Percentiles rank a stretch among this genome's conserved stretches.
phyloP scores from a whole-genome alignment of 2,329 filamentous ascomycete species.

The Penicillium digitatum region DNA sequence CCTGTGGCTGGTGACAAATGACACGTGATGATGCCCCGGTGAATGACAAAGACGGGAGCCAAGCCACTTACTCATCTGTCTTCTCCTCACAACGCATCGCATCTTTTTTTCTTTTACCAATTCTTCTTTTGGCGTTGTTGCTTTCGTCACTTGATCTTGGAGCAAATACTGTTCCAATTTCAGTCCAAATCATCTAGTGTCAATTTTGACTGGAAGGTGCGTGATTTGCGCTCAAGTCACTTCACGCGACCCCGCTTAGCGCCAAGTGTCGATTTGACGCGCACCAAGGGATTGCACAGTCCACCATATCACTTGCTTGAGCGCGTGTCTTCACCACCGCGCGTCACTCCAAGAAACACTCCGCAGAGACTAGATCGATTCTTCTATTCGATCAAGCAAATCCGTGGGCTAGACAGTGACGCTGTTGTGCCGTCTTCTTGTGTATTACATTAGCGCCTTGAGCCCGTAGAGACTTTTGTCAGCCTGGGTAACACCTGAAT shows the following conservation, averaged over 20 bases:
- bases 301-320: slow-evolving; percentile 13
- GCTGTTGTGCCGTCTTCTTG: slow-evolving; percentile 33
- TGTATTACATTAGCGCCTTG: slow-evolving; percentile 42
- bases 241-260: slow-evolving; percentile 32
- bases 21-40: not conserved
- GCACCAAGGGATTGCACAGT: slow-evolving; percentile 26
- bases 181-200: not conserved
- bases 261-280: slow-evolving; percentile 25
- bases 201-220: not conserved
- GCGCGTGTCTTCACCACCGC: slow-evolving; percentile 17
- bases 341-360: slow-evolving; percentile 9
- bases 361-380: slow-evolving; percentile 23
- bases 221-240: not conserved
- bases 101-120: not conserved
- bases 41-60: slow-evolving; percentile 7
- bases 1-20: slow-evolving; percentile 6
- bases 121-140: not conserved
- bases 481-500: slow-evolving; percentile 26
- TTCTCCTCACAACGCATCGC: not conserved
- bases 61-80: slow-evolving; percentile 2
- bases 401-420: slow-evolving; percentile 30
- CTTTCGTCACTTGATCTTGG: not conserved
- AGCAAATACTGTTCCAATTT: not conserved
- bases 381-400: slow-evolving; percentile 32
- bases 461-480: slow-evolving; percentile 39